These are phyloP conservation scores for Leucosporidium scottii DNA, from an alignment of 768 basidiomycete genomes.

Conservation along the genomic window DNA sequence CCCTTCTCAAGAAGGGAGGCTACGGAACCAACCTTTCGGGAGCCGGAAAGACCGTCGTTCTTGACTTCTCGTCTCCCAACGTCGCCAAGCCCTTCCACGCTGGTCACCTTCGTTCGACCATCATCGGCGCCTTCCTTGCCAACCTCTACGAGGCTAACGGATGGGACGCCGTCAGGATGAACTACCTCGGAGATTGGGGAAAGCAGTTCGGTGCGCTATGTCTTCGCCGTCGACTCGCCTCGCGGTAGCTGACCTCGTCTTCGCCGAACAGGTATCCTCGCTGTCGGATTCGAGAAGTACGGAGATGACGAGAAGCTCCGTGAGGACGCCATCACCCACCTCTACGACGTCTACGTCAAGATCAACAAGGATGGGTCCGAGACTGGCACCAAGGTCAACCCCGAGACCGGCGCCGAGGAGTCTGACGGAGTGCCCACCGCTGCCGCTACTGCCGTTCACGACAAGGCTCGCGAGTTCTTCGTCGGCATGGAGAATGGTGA, in stretches of 20 bases:
- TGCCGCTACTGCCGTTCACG: constrained; percentile 24
- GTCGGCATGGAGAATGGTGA: constrained; percentile 62
- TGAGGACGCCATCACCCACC: constrained; percentile 85
- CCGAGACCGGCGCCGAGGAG: constrained; percentile 16
- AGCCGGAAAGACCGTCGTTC: constrained; percentile 69
- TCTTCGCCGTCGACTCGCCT: neutral
- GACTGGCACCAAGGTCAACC: constrained; percentile 1
- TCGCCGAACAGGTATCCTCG: constrained; percentile 64
- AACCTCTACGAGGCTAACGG: constrained; percentile 88
- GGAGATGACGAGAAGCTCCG: constrained; percentile 73
- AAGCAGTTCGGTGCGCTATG: constrained; percentile 68
- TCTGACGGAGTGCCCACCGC: constrained; percentile 1
- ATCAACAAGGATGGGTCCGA: constrained; percentile 62
- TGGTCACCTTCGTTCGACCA: constrained; percentile 93
- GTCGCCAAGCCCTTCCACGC: constrained; percentile 98
- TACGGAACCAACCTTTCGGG: constrained; percentile 78
- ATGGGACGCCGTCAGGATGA: constrained; percentile 83
- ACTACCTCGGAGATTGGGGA: constrained; percentile 98
- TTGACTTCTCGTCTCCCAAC: constrained; percentile 94
- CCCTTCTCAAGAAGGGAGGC: constrained; percentile 41
- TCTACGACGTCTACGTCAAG: constrained; percentile 90
- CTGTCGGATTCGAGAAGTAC: constrained; percentile 84
- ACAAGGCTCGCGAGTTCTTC: constrained; percentile 72
- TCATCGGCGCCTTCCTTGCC: constrained; percentile 88
- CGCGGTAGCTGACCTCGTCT: neutral